These are phyloP conservation scores for Solanum virginianum DNA, from an alignment of 257 asterid genomes.

Conservation along the genomic window DNA sequence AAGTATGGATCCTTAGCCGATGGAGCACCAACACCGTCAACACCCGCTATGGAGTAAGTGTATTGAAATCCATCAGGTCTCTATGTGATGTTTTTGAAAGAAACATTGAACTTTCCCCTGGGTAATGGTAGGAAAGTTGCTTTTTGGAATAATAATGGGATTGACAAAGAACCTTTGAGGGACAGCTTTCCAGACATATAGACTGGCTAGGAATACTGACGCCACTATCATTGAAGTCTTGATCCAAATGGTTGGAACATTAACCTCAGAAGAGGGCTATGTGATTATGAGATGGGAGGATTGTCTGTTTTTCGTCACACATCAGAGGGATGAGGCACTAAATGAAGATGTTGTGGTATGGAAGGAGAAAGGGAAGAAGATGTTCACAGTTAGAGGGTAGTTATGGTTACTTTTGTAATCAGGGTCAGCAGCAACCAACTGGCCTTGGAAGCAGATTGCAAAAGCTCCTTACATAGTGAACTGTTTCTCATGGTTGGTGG, in stretches of 20 bases:
- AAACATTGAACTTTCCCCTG: background rate
- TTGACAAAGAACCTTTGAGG: background rate
- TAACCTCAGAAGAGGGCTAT: background rate
- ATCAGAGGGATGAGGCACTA: background rate
- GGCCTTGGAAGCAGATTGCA: background rate
- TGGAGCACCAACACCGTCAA: background rate
- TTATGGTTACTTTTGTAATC: background rate
- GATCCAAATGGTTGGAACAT: background rate
- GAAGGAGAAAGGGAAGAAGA: background rate
- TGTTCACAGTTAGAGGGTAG: background rate
- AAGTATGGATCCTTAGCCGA: background rate
- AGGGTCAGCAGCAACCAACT: background rate
- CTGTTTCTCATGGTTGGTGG: background rate
- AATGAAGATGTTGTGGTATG: background rate
- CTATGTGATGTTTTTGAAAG: background rate
- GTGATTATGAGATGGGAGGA: background rate
- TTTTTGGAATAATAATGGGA: background rate
- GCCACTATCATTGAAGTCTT: background rate
- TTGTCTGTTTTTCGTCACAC: background rate
- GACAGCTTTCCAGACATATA: background rate
- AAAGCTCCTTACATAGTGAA: background rate
- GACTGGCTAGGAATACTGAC: background rate
- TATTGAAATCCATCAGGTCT: background rate
- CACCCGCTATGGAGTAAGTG: background rate
- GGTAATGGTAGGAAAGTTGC: background rate